Evolutionary conservation across 495 filamentous ascomycete genomes (phyloP), one percentile per base, ranked within the genome.

Genomic region (Delitschia confertaspora): DNA sequence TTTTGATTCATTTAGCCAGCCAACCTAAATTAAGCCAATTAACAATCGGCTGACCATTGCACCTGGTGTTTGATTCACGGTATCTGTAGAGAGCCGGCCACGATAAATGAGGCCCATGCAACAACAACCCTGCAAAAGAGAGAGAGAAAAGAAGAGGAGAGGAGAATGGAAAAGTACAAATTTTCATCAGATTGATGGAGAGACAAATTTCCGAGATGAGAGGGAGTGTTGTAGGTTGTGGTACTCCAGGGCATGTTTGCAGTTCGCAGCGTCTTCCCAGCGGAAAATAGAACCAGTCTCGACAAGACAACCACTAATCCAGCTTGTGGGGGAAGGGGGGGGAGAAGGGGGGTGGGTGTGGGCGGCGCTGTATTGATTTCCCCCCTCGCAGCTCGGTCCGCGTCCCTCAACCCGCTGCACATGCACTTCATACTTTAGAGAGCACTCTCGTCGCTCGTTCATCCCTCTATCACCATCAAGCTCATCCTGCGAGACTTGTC

Each of bases 1-100:
- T 17, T 14, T n/a, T n/a, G n/a, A n/a, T n/a, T n/a, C 39, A 37
- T 42, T 42, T 47, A 47, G 10, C 43, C 42, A 38, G 42, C 6
- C 22, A 13, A 34, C 36, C 38, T 32, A 49, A 42, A 38, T 24
- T 11, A n/a, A 34, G 33, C 13, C 23, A 14, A 7, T 18, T 13
- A 31, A 19, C 19, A 2, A 24, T n/a, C 14, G 26, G 27, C 35
- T 34, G 11, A 32, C 13, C 29, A 8, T 10, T 32, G 35, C 26
- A 9, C 38, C 10, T 11, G 47, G 23, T 44, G 32, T 34, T 3
- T n/a, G 0, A 37, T 14, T 25, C 21, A n/a, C 18, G 7, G 20
- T 13, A 29, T 20, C 35, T 32, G 44, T 25, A 21, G 17, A 33
- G 17, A 23, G 16, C 19, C n/a, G 19, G 33, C 13, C 14, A 16